Evolutionary conservation across 75 land plant genomes (phyloP), one percentile per base, ranked within the genome.

Genomic region (Pinus tabuliformis): DNA sequence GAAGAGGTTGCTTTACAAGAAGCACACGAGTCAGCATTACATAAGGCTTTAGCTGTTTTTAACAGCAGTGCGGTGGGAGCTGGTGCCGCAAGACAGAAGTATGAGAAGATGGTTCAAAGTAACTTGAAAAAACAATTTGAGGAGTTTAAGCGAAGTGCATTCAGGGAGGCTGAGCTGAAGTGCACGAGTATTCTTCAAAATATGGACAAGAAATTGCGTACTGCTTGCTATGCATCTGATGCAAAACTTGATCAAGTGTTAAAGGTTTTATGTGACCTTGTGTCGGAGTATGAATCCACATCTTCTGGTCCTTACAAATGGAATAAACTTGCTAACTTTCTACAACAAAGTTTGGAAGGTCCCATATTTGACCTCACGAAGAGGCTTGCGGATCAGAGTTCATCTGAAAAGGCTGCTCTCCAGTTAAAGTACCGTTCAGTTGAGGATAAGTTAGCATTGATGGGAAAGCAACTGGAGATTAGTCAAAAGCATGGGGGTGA

Each of bases 291-390:
- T 86, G 94, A 92, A 70, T 56, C 75, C 57, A 68, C 92, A 62
- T 82, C 78, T 73, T 89, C 80, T 80, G 99, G 98, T 39, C 89
- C 95, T 63, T 80, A 82, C 70, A 97, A 95, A 76, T 95, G 93
- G 93, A 82, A 83, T 72, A 97, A 92, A 77, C 62, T 94, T 68
- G 79, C 84, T 7, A 74, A 71, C 15, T 95, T 97, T 59, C 71
- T 95, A 61, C 92, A 87, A 56, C 89, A 89, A 62, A 89, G 99
- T 84, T 81, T 95, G 83, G 91, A 89, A 72, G 98, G 99, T 13
- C 90, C 93, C 39, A 56, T 96, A 49, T 73, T 78, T 37, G 94
- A 91, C 68, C 82, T 97, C 11, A 79, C 78, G 20, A 95, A 89
- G 79, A 89, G 82, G 62, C 84, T 89, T 37, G 74, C 83, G 20